Conservation (phyloP, 2,329 filamentous ascomycete species). For the Aspergillus neotritici region DNA sequence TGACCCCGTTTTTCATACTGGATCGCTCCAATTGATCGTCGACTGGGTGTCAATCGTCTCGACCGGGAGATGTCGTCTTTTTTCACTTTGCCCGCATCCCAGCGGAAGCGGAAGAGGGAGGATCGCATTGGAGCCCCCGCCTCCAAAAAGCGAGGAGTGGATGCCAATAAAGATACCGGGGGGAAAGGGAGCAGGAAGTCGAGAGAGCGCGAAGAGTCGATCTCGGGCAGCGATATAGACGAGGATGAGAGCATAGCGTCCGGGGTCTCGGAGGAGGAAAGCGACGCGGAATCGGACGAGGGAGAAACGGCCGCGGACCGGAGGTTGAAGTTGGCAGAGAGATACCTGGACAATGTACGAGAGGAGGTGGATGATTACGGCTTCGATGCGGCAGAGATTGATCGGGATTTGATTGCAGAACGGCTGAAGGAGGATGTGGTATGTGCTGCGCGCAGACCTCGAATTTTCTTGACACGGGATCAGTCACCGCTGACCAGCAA, state of each 20-base stretch:
- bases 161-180: constrained; percentile 27
- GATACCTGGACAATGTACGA: constrained; percentile 85
- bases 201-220: constrained; percentile 64
- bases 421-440: constrained; percentile 82
- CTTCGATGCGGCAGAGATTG: constrained; percentile 91
- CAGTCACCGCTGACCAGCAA: constrained; percentile 13
- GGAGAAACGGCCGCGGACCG: constrained; percentile 85
- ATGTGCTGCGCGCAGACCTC: constrained; percentile 20
- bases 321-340: constrained; percentile 78
- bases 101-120: constrained; percentile 83
- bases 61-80: constrained; percentile 69
- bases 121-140: constrained; percentile 39
- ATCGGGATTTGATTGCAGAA: constrained; percentile 86
- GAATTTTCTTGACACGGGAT: neutral
- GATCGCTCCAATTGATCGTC: neutral
- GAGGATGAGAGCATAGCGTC: constrained; percentile 55
- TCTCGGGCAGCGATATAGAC: constrained; percentile 75
- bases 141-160: constrained; percentile 42
- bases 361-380: constrained; percentile 76
- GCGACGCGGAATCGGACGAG: constrained; percentile 64
- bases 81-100: constrained; percentile 80
- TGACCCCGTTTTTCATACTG: too few species aligned
- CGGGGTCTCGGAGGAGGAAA: constrained; percentile 43
- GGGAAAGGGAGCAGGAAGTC: constrained; percentile 41
- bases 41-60: constrained; percentile 1